Base-by-base conservation (phyloP, 345 rosid genomes). In the Acer yangbiense region DNA sequence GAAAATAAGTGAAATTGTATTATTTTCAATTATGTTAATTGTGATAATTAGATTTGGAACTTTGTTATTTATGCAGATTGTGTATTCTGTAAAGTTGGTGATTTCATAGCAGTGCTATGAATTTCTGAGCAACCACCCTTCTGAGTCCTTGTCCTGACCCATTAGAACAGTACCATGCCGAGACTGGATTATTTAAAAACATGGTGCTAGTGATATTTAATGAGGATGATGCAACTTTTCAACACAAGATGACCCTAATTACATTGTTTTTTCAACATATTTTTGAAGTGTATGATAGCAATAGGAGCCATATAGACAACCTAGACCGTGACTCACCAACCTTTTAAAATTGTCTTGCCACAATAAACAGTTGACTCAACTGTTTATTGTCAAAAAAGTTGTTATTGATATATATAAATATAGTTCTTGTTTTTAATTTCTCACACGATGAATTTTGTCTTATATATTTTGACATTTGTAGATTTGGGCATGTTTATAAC, bases 401-500 rank as follows among this genome's bases (percentile, higher is more conserved):
- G 7, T 25, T 27, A 68, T 73, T 62, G 44, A n/a, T 66, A 76
- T 13, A 55, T 41, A 66, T 48, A 18, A 74, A 27, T 18, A 76
- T 68, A 35, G 43, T 13, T 43, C 25, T 66, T 46, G 17, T 71
- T 71, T 74, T 3, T 55, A 20, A 10, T 65, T 16, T 35, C 4
- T 41, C 21, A 4, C 58, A 32, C 23, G 25, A n/a, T n/a, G 12
- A 25, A 65, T 20, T 35, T 75, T 50, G 48, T 29, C 21, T 55
- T 16, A 25, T 25, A 25, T 25, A 75, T 67, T 66, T 52, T 46
- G 77, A 71, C 52, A 41, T 72, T 64, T 84, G 81, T 88, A 94
- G 98, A 83, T 94, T 87, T 84, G 99, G 98, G 74, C 90, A 87
- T 77, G 87, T 88, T 54, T 94, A 90, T 80, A 84, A 72, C 76